These are phyloP conservation scores for Cladophialophora psammophila DNA, from an alignment of 2,329 filamentous ascomycete species.

Conservation along the genomic window DNA sequence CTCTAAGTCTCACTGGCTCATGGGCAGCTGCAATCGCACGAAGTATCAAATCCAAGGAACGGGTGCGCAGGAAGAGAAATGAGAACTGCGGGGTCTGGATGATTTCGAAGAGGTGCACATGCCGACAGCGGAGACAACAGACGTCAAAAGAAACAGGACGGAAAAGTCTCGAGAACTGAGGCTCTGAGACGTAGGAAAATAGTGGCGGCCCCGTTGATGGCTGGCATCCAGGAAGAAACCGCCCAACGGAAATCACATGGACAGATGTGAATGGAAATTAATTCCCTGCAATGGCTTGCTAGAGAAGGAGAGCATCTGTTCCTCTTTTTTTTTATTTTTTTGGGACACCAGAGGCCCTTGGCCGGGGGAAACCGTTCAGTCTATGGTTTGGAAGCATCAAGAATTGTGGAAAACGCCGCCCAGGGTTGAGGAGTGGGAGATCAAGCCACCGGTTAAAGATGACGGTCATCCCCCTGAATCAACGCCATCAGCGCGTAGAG, in stretches of 20 bases:
- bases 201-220: neutral
- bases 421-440: conserved; percentile 3
- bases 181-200: neutral
- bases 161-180: conserved; percentile 4
- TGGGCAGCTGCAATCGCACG: neutral
- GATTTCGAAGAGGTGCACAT: conserved; percentile 15
- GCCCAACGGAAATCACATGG: neutral
- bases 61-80: neutral
- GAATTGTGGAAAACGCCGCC: conserved; percentile 9
- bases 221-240: neutral
- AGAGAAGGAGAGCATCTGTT: neutral
- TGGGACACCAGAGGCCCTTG: neutral
- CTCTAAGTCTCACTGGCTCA: neutral
- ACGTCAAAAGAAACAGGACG: neutral
- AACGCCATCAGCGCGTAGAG: conserved; percentile 1
- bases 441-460: conserved; percentile 16
- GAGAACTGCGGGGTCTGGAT: conserved; percentile 12
- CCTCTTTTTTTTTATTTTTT: neutral
- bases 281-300: neutral
- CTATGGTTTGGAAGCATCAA: conserved; percentile 3
- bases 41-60: neutral
- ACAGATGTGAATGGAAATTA: neutral
- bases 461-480: neutral
- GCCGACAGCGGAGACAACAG: conserved; percentile 7
- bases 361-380: neutral